Evolutionary conservation across 345 rosid species (phyloP), one percentile per base, ranked within the genome.

Genomic region (Eutrema japonicum): DNA sequence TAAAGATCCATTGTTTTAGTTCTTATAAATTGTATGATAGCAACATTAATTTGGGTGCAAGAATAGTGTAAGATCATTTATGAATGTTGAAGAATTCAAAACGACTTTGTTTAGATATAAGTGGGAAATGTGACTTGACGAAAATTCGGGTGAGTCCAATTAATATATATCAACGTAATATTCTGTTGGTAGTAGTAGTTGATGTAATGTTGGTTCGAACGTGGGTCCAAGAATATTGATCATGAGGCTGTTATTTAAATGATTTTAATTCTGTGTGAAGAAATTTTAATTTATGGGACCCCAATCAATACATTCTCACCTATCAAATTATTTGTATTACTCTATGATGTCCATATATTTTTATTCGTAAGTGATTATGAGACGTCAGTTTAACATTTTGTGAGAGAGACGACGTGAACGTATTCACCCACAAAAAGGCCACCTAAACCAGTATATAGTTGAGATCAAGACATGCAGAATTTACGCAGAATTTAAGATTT

Each of bases 171-270:
- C 50, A 68, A 43, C 56, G 52, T 60, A 68, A 68, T 61, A 68
- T 75, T 61, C 13, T 76, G 79, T 60, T 61, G 78, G 69, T 74
- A 37, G 38, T 36, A 29, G 64, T 38, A 32, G 78, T 49, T 54
- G 56, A 56, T 65, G 63, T 47, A 56, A 12, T 16, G 52, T 66
- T 56, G 61, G 60, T 48, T 57, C 45, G 8, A 58, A 68, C 74
- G 73, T 75, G 78, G 78, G 63, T 75, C 73, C 63, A 75, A 51
- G 55, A 74, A 67, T 50, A 18, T 46, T 42, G 73, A 68, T 51
- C 78, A 33, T 68, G 57, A 48, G 69, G 74, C 57, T 75, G n/a
- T 68, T 51, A 61, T 68, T 60, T 27, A 10, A 52, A 32, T 67
- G 52, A 59, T 7, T 29, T 74, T 32, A 48, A 59, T 50, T 74